Evolutionary conservation across 495 filamentous ascomycete species (phyloP), one percentile per base, ranked within the genome.

Genomic region (Annulohypoxylon nitens): DNA sequence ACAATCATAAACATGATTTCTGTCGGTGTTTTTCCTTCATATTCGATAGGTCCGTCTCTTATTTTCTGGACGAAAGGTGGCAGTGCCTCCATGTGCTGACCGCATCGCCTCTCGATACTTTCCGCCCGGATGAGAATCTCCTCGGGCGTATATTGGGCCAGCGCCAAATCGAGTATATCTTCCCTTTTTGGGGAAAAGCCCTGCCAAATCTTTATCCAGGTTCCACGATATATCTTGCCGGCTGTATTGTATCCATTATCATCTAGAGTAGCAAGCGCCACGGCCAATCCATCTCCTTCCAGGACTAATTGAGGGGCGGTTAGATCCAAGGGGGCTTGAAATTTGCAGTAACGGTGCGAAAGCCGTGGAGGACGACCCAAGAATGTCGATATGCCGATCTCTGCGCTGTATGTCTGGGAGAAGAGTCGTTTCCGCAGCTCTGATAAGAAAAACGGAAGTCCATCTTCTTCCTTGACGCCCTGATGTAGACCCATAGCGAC

Each of bases 21-120:
- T 8, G 69, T 67, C 5, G 79, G 76, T 6, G 62, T 70, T 11
- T 71, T 39, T 1, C 78, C 76, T 0, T 74, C 51, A 5, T 59
- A 62, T 4, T 77, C 68, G 2, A 78, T 69, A 66, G 76, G 74
- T 14, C 72, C 75, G 11, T 78, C 62, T 25, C 75, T 68, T 4
- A 76, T 76, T n/a, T 78, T 81, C 26, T 64, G 81, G 34, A 85
- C 73, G 55, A 82, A 81, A 2, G n/a, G 20, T 2, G 85, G 85
- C 3, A 84, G 18, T 2, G 71, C 73, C 12, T 77, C 69, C 79
- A 82, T 81, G 16, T 80, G 71, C 39, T 72, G 53, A n/a, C 80
- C 64, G 3, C 78, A 83, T 34, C 80, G 78, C 9, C 61, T 59
- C n/a, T 81, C 78, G 41, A 86, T 82, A 23, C 54, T 76, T 67